phyloP scores from a whole-genome alignment of 768 basidiomycete species.

The Auriscalpium orientale region DNA sequence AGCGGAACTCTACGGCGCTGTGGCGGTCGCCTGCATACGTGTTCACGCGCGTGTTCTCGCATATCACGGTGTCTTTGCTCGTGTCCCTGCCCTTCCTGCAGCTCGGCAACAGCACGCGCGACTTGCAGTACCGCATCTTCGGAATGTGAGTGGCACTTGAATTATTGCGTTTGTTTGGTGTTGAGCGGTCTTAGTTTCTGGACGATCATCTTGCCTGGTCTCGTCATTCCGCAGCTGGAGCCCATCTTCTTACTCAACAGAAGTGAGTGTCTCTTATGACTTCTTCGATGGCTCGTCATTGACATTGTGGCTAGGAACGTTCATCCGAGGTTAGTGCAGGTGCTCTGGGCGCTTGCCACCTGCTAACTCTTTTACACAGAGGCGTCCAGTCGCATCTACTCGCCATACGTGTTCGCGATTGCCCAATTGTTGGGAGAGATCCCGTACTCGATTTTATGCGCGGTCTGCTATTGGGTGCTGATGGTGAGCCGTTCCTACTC shows the following conservation, averaged over 20 bases:
- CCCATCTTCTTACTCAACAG: constrained; percentile 78
- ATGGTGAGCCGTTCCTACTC: constrained; percentile 36
- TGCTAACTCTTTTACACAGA: constrained; percentile 37
- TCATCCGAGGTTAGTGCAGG: background rate
- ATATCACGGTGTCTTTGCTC: constrained; percentile 60
- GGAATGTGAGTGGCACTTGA: constrained; percentile 36
- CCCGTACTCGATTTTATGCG: constrained; percentile 69
- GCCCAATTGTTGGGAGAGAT: constrained; percentile 79
- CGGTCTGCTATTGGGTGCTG: constrained; percentile 68
- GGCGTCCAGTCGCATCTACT: constrained; percentile 81
- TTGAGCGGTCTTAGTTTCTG: constrained; percentile 35
- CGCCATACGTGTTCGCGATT: constrained; percentile 77
- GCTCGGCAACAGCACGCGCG: constrained; percentile 54
- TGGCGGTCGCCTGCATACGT: constrained; percentile 86
- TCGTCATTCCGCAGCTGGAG: constrained; percentile 76
- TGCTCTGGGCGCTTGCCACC: too few species aligned
- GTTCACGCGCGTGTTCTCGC: constrained; percentile 75
- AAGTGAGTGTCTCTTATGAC: background rate
- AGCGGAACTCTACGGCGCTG: constrained; percentile 63
- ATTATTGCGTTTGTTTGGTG: background rate
- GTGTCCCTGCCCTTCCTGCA: constrained; percentile 78
- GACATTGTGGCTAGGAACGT: background rate
- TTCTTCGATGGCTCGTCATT: background rate
- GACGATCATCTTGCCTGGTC: constrained; percentile 62
- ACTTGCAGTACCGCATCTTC: constrained; percentile 78